Evolutionary conservation across 768 basidiomycete species (phyloP).

Genomic region (Pleurotus tuber-regium): DNA sequence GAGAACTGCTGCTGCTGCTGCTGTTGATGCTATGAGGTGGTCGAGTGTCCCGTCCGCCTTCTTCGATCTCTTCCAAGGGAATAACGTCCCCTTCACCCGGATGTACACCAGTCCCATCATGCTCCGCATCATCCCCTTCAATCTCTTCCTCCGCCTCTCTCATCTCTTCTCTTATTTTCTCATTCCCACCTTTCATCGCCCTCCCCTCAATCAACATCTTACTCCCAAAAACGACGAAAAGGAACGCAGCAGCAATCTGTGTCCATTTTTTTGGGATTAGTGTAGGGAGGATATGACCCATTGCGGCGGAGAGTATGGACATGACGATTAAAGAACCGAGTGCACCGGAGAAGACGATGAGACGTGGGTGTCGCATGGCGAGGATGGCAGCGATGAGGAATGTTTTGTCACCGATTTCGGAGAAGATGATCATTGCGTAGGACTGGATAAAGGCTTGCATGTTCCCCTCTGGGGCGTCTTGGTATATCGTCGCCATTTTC

Average conservation of each 20-base stretch:
- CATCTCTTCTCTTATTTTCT: constrained; percentile 92
- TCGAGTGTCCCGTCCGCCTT: constrained; percentile 40
- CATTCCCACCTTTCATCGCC: constrained; percentile 73
- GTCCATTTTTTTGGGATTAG: constrained; percentile 76
- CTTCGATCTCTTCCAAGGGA: constrained; percentile 76
- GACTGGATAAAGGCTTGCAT: constrained; percentile 69
- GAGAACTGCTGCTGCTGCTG: too few species aligned
- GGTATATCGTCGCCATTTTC: background rate
- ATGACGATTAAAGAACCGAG: constrained; percentile 87
- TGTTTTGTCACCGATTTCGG: constrained; percentile 96
- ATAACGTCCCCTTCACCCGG: constrained; percentile 40
- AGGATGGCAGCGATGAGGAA: constrained; percentile 83
- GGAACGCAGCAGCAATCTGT: constrained; percentile 67
- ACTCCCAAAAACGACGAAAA: constrained; percentile 88
- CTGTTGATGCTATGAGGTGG: constrained; percentile 16
- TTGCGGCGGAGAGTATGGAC: constrained; percentile 90
- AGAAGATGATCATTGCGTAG: constrained; percentile 88
- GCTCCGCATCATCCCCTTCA: constrained; percentile 67
- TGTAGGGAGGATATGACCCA: constrained; percentile 87
- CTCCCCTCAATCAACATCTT: constrained; percentile 88
- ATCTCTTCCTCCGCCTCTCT: constrained; percentile 95
- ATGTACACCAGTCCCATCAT: constrained; percentile 37
- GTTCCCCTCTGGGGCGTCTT: constrained; percentile 23
- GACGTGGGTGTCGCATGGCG: constrained; percentile 89
- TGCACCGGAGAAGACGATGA: constrained; percentile 86